phyloP scores from a whole-genome alignment of 306 rosid species.

The Hippophae gyantsensis region DNA sequence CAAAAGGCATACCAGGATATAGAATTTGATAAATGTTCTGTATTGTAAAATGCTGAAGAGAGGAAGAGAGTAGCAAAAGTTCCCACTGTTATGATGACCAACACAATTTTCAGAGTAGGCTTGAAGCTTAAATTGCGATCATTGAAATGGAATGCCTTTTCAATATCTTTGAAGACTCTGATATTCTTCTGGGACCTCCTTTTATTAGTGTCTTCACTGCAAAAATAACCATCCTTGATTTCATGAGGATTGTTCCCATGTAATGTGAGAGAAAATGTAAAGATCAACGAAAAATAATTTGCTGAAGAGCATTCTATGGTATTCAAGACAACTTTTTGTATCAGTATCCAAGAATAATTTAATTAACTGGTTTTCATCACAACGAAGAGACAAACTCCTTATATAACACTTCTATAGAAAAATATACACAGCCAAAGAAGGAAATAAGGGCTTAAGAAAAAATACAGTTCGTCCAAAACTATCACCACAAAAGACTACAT shows the following conservation, averaged over 20 bases:
- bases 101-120: conserved; percentile 54
- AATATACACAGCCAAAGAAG: not conserved
- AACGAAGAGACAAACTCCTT: not conserved
- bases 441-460: not conserved
- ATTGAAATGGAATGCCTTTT: conserved; percentile 33
- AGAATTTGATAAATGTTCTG: conserved; percentile 47
- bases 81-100: conserved; percentile 51
- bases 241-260: conserved; percentile 1
- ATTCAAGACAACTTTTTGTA: not conserved
- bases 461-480: not conserved
- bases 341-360: not conserved
- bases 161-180: conserved; percentile 52
- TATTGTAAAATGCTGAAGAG: conserved; percentile 55
- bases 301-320: not conserved
- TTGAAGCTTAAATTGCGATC: conserved; percentile 46
- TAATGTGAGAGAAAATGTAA: conserved; percentile 14
- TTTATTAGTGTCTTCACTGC: conserved; percentile 66
- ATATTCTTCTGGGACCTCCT: conserved; percentile 51
- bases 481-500: not conserved
- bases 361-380: not conserved
- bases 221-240: conserved; percentile 17
- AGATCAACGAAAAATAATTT: conserved; percentile 7
- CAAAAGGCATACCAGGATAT: conserved; percentile 41
- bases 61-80: conserved; percentile 54
- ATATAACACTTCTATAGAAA: conserved; percentile 1